Evolutionary conservation across 192 early-diverging fungal species (phyloP).

Genomic region (Funneliformis geosporum): DNA sequence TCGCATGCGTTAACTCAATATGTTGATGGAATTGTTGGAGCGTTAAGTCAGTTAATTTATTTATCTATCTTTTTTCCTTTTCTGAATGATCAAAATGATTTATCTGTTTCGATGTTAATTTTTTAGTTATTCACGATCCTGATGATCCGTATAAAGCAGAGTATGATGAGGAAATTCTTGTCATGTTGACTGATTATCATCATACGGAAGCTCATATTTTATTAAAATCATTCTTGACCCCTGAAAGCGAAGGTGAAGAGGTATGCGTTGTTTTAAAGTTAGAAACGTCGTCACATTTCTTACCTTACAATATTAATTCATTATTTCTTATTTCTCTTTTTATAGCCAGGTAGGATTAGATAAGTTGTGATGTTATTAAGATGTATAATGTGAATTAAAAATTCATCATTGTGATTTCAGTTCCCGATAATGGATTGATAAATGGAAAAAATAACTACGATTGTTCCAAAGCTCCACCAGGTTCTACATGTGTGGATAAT

Average conservation of each 20-base stretch:
- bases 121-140: slow-evolving; percentile 58
- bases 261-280: background rate
- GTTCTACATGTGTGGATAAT: background rate
- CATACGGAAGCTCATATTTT: slow-evolving; percentile 3
- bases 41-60: slow-evolving; percentile 43
- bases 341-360: slow-evolving; percentile 20
- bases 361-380: too few relatives aligned
- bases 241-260: background rate
- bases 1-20: slow-evolving; percentile 73
- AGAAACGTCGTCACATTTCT: background rate
- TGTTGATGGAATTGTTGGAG: slow-evolving; percentile 75
- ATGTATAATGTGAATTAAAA: too few relatives aligned
- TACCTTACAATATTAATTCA: background rate
- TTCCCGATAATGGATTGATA: slow-evolving; percentile 68
- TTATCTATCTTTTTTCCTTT: too few relatives aligned
- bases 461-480: background rate
- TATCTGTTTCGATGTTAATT: too few relatives aligned
- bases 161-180: slow-evolving; percentile 70
- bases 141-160: slow-evolving; percentile 47
- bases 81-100: too few relatives aligned
- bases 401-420: slow-evolving; percentile 57
- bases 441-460: slow-evolving; percentile 51
- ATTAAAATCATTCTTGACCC: background rate
- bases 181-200: slow-evolving; percentile 62
- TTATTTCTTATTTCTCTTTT: too few relatives aligned